Conservation (phyloP, 345 rosid genomes). For the Sonneratia caseolaris region DNA sequence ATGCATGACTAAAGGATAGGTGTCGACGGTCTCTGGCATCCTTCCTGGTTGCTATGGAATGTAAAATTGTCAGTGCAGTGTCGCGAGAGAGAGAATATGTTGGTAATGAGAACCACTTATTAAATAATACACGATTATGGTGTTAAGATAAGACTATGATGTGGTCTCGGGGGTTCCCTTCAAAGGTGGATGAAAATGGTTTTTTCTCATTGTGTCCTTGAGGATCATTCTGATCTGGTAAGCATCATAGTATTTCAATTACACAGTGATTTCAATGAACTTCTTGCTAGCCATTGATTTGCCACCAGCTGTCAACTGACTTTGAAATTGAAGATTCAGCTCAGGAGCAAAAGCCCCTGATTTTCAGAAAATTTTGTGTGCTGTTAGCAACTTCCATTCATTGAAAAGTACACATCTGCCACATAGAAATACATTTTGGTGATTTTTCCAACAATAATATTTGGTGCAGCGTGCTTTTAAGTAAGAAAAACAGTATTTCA, state of each 20-base stretch:
- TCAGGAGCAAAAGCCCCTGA: background rate
- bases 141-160: background rate
- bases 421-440: background rate
- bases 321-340: background rate
- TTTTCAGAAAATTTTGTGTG: background rate
- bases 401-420: background rate
- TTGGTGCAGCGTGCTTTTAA: background rate
- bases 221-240: background rate
- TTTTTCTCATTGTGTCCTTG: background rate
- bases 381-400: background rate
- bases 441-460: background rate
- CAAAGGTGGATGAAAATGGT: background rate
- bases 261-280: background rate
- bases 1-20: background rate
- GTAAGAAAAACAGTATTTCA: background rate
- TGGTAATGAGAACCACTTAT: background rate
- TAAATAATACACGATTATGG: background rate
- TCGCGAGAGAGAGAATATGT: background rate
- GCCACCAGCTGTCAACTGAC: background rate
- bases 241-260: background rate
- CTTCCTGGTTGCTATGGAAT: background rate
- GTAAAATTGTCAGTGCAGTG: background rate
- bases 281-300: background rate
- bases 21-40: background rate
- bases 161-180: background rate